A percentile compares a stretch with the other conserved stretches of the same genome.
phyloP scores from a whole-genome alignment of 345 rosid species.

The Populus pruinosa region DNA sequence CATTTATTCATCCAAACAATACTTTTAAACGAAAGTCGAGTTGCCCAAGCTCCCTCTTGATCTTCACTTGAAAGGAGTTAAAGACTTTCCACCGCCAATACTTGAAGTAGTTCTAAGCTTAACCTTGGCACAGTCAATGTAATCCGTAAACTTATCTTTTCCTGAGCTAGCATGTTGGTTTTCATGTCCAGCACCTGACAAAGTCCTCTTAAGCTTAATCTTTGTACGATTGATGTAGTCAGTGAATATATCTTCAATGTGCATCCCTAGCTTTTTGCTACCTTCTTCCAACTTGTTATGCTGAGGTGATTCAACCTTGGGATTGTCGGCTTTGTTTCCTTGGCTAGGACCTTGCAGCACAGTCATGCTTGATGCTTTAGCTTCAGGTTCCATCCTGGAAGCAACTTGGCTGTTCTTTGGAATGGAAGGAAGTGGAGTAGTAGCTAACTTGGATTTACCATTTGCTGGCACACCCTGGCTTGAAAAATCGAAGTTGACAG shows the following conservation, averaged over 20 bases:
- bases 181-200: slow-evolving; percentile 15
- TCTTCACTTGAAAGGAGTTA: slow-evolving; percentile 18
- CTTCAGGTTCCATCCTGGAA: neutral
- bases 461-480: slow-evolving; percentile 1
- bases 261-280: slow-evolving; percentile 2
- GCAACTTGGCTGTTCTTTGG: neutral
- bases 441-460: slow-evolving; percentile 1
- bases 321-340: neutral
- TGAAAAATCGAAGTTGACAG: slow-evolving; percentile 24
- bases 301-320: neutral
- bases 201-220: slow-evolving; percentile 25
- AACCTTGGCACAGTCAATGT: slow-evolving; percentile 21
- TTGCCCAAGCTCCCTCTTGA: neutral
- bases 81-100: slow-evolving; percentile 10
- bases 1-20: slow-evolving; percentile 3
- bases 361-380: neutral
- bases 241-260: slow-evolving; percentile 24
- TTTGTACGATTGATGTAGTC: slow-evolving; percentile 25
- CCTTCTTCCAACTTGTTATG: neutral
- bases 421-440: neutral
- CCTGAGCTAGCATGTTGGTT: neutral
- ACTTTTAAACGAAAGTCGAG: neutral
- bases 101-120: slow-evolving; percentile 27
- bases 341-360: neutral
- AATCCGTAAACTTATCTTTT: slow-evolving; percentile 27